phyloP scores from a whole-genome alignment of 768 basidiomycete genomes.

The Leucogyrophana mollusca region DNA sequence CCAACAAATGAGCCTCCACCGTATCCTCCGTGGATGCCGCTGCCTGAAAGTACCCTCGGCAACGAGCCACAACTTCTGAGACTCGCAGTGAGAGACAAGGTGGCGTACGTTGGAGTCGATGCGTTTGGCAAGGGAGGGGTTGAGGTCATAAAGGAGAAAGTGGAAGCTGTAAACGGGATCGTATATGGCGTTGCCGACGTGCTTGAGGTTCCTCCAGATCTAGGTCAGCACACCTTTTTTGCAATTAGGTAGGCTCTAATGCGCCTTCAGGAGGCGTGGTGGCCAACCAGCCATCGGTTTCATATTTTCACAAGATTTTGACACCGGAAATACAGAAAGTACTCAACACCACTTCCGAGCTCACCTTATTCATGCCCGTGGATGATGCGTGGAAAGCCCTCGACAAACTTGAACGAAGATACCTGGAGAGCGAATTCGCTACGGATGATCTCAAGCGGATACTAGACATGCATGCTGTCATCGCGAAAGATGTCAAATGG shows the following conservation, averaged over 20 bases:
- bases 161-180: slow-evolving; percentile 71
- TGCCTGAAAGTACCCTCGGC: slow-evolving; percentile 79
- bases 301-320: slow-evolving; percentile 74
- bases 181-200: slow-evolving; percentile 75
- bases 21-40: slow-evolving; percentile 82
- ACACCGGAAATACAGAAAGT: slow-evolving; percentile 53
- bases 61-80: slow-evolving; percentile 81
- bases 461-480: slow-evolving; percentile 74
- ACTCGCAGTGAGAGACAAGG: slow-evolving; percentile 47
- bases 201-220: slow-evolving; percentile 67
- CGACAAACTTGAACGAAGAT: slow-evolving; percentile 75
- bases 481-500: slow-evolving; percentile 58
- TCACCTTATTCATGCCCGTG: slow-evolving; percentile 89
- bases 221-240: slow-evolving; percentile 51
- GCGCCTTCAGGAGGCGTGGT: slow-evolving; percentile 53
- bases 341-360: slow-evolving; percentile 64
- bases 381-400: slow-evolving; percentile 82
- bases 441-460: slow-evolving; percentile 76
- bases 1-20: slow-evolving; percentile 72
- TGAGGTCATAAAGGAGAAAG: slow-evolving; percentile 54
- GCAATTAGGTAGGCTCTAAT: slow-evolving; percentile 1
- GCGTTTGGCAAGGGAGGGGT: slow-evolving; percentile 77
- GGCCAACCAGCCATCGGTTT: slow-evolving; percentile 55
- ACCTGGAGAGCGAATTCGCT: slow-evolving; percentile 88
- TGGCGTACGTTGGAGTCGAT: slow-evolving; percentile 68